A percentile compares a stretch with the other conserved stretches of the same genome.
phyloP scores from a whole-genome alignment of 352 stramenopile genomes.

The Phytopythium oedochilum region DNA sequence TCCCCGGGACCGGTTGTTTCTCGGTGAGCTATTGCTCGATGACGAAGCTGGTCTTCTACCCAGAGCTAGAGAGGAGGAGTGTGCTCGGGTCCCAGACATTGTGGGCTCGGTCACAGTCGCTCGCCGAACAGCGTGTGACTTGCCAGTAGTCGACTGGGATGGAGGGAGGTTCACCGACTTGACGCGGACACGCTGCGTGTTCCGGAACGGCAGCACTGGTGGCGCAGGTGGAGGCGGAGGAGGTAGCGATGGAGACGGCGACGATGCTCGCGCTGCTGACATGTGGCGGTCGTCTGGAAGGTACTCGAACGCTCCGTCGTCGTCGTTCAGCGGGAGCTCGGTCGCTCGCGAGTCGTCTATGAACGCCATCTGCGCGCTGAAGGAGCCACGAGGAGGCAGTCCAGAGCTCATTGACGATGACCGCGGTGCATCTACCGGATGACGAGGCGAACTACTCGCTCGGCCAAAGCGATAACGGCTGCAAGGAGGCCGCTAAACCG shows the following conservation, averaged over 20 bases:
- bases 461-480: no score
- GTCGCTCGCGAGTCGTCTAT: background rate
- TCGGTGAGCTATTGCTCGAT: background rate
- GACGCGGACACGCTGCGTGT: background rate
- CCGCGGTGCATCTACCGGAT: background rate
- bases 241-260: slow-evolving; percentile 3
- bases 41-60: background rate
- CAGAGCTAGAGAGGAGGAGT: background rate
- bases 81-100: background rate
- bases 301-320: slow-evolving; percentile 1
- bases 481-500: background rate
- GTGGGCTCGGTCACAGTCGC: background rate
- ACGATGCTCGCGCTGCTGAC: background rate
- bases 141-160: background rate
- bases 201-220: background rate
- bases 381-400: slow-evolving; percentile 1
- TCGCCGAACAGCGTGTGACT: background rate
- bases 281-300: background rate
- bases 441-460: background rate
- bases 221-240: background rate
- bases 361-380: slow-evolving; percentile 1
- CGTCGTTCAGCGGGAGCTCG: background rate
- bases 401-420: background rate
- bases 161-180: background rate
- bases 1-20: background rate